A percentile compares a stretch with the other conserved stretches of the same genome.
Conservation (phyloP, 1,284 basidiomycete species). For the Anthracocystis walkeri region DNA sequence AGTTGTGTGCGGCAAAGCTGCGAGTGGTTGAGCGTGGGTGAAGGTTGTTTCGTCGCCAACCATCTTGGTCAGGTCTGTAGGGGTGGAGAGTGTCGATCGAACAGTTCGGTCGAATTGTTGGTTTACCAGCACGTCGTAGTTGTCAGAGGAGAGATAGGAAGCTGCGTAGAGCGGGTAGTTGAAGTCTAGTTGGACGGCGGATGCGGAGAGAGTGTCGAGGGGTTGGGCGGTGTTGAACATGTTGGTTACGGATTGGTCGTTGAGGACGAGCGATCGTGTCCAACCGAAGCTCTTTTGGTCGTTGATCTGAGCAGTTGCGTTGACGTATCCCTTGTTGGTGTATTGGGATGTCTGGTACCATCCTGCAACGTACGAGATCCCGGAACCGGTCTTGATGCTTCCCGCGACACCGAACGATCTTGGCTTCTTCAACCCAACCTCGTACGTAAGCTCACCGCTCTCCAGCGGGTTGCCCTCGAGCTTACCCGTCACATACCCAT, state of each 20-base stretch:
- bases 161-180: constrained; percentile 35
- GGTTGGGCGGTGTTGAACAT: no score
- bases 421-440: constrained; percentile 5
- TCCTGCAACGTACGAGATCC: constrained; percentile 12
- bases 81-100: not conserved
- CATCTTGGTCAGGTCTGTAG: constrained; percentile 4
- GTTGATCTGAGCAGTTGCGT: constrained; percentile 32
- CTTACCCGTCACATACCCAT: constrained; percentile 14
- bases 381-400: constrained; percentile 32
- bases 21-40: constrained; percentile 6
- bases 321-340: constrained; percentile 24
- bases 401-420: constrained; percentile 27
- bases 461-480: constrained; percentile 19
- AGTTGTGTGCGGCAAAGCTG: constrained; percentile 16
- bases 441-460: constrained; percentile 25
- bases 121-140: constrained; percentile 17
- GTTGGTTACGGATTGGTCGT: no score
- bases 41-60: constrained; percentile 29
- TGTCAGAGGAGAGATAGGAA: constrained; percentile 10
- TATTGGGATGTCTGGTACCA: constrained; percentile 25
- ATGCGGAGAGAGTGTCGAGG: no score
- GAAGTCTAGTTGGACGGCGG: constrained; percentile 22
- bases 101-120: constrained; percentile 26
- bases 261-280: constrained; percentile 20
- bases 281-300: constrained; percentile 27